These are phyloP conservation scores for Fusarium tanahbumbuense DNA, from an alignment of 2,329 filamentous ascomycete species.

Conservation along the genomic window DNA sequence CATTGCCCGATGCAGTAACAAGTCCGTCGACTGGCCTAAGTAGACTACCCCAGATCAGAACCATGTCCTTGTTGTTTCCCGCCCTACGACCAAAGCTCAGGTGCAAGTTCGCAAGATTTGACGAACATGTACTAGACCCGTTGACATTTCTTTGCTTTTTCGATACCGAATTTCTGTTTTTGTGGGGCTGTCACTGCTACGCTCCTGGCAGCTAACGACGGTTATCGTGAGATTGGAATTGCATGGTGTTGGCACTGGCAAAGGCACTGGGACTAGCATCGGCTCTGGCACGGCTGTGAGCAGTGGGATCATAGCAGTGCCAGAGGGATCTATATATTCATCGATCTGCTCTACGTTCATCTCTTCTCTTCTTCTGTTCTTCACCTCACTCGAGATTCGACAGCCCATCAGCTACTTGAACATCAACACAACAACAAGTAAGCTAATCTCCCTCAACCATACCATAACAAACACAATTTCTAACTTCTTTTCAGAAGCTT, in stretches of 20 bases:
- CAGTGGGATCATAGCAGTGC: not conserved
- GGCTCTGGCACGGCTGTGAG: not conserved
- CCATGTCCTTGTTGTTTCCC: not conserved
- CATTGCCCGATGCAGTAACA: not conserved
- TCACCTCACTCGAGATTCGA: not conserved
- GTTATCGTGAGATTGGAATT: conserved; percentile 6
- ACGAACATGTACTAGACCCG: conserved; percentile 3
- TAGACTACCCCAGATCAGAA: conserved; percentile 3
- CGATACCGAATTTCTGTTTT: not conserved
- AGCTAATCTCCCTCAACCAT: not conserved
- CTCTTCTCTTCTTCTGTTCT: not conserved
- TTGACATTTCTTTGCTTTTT: conserved; percentile 25
- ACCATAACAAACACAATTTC: not conserved
- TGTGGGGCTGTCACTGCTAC: conserved; percentile 22
- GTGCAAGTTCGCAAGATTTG: conserved; percentile 5
- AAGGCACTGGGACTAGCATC: not conserved
- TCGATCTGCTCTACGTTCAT: not conserved
- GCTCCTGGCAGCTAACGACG: not conserved
- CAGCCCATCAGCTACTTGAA: not conserved
- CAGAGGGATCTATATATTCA: conserved; percentile 15
- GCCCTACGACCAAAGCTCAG: not conserved
- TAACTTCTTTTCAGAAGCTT: not conserved
- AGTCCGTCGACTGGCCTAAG: not conserved
- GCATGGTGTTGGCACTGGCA: not conserved
- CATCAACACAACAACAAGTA: not conserved